Conservation (phyloP, 129 eudicot species). For the Ambrosia artemisiifolia region DNA sequence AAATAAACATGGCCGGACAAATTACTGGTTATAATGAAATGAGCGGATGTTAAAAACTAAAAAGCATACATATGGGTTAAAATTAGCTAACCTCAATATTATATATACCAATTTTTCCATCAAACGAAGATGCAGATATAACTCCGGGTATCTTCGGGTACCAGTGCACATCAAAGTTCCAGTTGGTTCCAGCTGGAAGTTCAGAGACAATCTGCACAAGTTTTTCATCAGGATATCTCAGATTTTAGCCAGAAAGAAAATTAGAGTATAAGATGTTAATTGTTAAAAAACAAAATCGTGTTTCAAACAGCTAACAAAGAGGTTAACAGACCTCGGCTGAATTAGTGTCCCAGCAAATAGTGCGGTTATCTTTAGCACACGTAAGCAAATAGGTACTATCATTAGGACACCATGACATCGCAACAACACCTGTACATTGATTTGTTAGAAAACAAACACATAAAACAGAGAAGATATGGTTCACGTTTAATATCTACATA, state of each 20-base stretch:
- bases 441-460: background rate
- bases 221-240: slow-evolving; percentile 6
- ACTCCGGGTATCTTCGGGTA: slow-evolving; percentile 86
- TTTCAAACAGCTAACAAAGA: slow-evolving; percentile 7
- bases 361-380: slow-evolving; percentile 94
- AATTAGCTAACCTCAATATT: slow-evolving; percentile 72
- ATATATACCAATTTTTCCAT: slow-evolving; percentile 85
- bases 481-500: background rate
- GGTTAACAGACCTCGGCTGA: slow-evolving; percentile 67
- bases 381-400: slow-evolving; percentile 92
- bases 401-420: slow-evolving; percentile 97
- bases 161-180: slow-evolving; percentile 96
- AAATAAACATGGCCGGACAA: background rate
- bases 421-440: slow-evolving; percentile 69
- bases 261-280: background rate
- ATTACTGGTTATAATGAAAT: too few species aligned
- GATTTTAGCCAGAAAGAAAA: background rate
- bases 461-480: slow-evolving; percentile 1
- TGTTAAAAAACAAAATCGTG: background rate
- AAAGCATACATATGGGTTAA: slow-evolving; percentile 11
- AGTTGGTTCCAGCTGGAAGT: slow-evolving; percentile 88
- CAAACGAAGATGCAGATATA: slow-evolving; percentile 92
- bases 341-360: slow-evolving; percentile 88
- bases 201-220: slow-evolving; percentile 75
- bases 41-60: too few species aligned